Evolutionary conservation across 345 rosid species (phyloP).

Genomic region (Syzygium oleosum): DNA sequence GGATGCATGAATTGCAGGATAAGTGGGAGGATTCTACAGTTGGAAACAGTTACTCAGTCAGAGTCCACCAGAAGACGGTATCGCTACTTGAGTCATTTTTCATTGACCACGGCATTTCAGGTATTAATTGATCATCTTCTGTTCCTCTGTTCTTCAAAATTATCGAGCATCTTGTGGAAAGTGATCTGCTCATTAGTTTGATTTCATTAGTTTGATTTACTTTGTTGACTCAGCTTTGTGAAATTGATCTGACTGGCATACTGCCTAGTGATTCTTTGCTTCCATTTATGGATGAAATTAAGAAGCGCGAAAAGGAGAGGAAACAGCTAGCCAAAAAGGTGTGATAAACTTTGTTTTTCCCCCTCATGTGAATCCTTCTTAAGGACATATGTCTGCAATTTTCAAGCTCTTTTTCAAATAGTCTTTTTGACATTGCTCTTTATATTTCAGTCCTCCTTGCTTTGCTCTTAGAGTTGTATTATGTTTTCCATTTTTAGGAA

Average conservation of each 20-base stretch:
- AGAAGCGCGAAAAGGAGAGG: conserved; percentile 79
- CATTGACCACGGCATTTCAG: conserved; percentile 80
- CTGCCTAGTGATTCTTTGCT: conserved; percentile 56
- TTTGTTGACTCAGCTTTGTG: conserved; percentile 63
- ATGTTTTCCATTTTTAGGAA: conserved; percentile 42
- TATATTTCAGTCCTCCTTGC: background rate
- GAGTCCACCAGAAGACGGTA: conserved; percentile 82
- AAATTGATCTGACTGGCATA: conserved; percentile 65
- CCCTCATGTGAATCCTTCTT: background rate
- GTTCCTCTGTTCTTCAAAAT: background rate
- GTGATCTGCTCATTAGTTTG: background rate
- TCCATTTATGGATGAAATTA: conserved; percentile 84
- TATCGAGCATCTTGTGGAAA: background rate
- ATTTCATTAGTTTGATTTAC: background rate
- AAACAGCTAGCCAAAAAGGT: conserved; percentile 79
- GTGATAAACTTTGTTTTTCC: background rate
- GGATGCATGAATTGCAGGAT: conserved; percentile 33
- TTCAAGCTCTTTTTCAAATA: background rate
- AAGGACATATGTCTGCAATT: background rate
- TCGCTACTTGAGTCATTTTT: conserved; percentile 85
- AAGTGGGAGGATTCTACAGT: conserved; percentile 71
- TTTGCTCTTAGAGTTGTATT: conserved; percentile 5
- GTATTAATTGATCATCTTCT: conserved; percentile 15
- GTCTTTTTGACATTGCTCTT: background rate
- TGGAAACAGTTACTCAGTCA: conserved; percentile 81